Evolutionary conservation across 1,284 basidiomycete species (phyloP).

Genomic region (Cystobasidium slooffiae): DNA sequence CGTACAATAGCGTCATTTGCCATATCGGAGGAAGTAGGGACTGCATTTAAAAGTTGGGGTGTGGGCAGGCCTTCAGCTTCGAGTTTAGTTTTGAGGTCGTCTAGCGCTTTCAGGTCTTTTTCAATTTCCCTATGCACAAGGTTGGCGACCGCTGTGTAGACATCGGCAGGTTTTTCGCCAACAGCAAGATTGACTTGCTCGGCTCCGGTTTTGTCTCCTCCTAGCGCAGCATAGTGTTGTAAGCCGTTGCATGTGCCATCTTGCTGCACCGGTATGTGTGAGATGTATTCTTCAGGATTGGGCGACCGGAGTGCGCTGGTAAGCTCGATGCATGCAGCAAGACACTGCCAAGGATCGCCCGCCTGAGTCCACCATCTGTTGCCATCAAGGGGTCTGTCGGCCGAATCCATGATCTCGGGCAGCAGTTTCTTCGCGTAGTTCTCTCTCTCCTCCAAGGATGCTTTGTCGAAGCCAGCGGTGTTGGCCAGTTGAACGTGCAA

Average conservation of each 20-base stretch:
- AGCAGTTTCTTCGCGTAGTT: conserved; percentile 75
- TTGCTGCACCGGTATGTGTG: conserved; percentile 89
- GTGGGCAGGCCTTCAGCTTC: conserved; percentile 56
- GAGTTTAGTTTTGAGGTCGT: conserved; percentile 59
- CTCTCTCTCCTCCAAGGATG: conserved; percentile 87
- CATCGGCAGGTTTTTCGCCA: conserved; percentile 87
- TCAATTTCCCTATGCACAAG: conserved; percentile 67
- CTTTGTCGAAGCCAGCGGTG: conserved; percentile 93
- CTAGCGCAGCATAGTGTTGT: conserved; percentile 97
- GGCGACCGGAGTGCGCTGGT: conserved; percentile 73
- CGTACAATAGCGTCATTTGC: conserved; percentile 55
- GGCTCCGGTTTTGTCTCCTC: conserved; percentile 87
- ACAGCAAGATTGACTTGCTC: conserved; percentile 89
- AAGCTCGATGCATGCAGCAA: conserved; percentile 89
- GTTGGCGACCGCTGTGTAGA: conserved; percentile 90
- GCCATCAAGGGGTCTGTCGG: conserved; percentile 72
- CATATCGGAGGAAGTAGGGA: not conserved
- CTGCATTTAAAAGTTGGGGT: conserved; percentile 47
- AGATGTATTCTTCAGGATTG: conserved; percentile 73
- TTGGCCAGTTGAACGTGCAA: conserved; percentile 93
- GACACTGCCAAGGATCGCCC: conserved; percentile 97
- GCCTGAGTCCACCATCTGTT: conserved; percentile 61
- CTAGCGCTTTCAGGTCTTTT: conserved; percentile 55
- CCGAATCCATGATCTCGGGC: conserved; percentile 81
- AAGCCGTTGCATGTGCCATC: conserved; percentile 98